Evolutionary conservation across 768 basidiomycete genomes (phyloP).

Genomic region (Psilocybe azurescens): DNA sequence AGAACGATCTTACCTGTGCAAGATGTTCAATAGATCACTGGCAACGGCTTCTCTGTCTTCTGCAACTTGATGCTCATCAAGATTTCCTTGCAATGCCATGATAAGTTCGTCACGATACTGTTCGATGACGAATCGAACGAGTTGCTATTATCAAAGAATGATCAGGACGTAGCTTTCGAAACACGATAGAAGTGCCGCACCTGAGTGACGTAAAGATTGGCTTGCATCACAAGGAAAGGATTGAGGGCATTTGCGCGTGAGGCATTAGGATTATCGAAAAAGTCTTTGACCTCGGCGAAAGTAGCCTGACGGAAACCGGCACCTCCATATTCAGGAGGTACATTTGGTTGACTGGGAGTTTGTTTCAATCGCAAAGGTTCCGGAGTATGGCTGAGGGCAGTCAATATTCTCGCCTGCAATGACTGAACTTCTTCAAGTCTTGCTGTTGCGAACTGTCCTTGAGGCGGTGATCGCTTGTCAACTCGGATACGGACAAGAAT

Average conservation of each 20-base stretch:
- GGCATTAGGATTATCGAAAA: slow-evolving; percentile 91
- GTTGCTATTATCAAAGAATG: slow-evolving; percentile 61
- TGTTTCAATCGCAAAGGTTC: slow-evolving; percentile 76
- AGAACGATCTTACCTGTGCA: slow-evolving; percentile 64
- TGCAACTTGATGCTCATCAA: slow-evolving; percentile 68
- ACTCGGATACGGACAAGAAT: slow-evolving; percentile 87
- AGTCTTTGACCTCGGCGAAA: slow-evolving; percentile 87
- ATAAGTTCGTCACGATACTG: slow-evolving; percentile 91
- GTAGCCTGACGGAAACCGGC: slow-evolving; percentile 82
- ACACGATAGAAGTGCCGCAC: slow-evolving; percentile 40
- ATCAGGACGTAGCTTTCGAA: background rate
- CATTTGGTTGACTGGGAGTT: slow-evolving; percentile 48
- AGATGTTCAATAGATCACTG: slow-evolving; percentile 83
- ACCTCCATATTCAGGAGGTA: slow-evolving; percentile 67
- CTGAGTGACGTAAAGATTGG: slow-evolving; percentile 92
- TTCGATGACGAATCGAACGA: slow-evolving; percentile 90
- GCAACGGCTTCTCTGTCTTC: slow-evolving; percentile 85
- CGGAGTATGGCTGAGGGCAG: slow-evolving; percentile 77
- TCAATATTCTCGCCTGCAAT: slow-evolving; percentile 76
- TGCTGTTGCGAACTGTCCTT: slow-evolving; percentile 85
- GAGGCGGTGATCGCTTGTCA: slow-evolving; percentile 85
- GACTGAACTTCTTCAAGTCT: slow-evolving; percentile 85
- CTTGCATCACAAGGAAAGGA: slow-evolving; percentile 91
- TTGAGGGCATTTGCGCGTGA: slow-evolving; percentile 86
- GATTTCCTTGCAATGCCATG: slow-evolving; percentile 63